These are phyloP conservation scores for Chaetomium tenue DNA, from an alignment of 495 filamentous ascomycete species.

Conservation along the genomic window DNA sequence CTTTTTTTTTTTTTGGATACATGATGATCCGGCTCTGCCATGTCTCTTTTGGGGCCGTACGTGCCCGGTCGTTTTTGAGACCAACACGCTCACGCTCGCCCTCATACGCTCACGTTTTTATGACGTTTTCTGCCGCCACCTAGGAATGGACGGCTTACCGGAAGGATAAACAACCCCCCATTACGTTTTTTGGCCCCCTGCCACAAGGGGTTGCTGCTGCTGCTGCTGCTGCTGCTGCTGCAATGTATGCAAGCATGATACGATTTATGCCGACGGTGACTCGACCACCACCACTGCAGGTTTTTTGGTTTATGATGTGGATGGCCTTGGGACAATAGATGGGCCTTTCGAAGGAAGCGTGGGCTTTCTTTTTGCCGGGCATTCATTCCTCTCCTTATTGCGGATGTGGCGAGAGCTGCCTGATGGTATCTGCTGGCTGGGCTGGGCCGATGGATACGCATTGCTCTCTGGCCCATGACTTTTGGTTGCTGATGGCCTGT, in stretches of 20 bases:
- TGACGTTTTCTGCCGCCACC: neutral
- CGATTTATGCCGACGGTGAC: neutral
- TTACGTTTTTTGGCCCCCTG: neutral
- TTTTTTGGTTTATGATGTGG: neutral
- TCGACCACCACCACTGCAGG: neutral
- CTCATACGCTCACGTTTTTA: conserved; percentile 7
- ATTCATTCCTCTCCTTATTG: neutral
- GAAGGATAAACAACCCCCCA: neutral
- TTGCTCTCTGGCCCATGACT: neutral
- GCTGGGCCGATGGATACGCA: neutral
- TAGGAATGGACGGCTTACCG: conserved; percentile 1
- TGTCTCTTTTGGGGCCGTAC: neutral
- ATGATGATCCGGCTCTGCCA: neutral
- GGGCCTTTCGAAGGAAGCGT: neutral
- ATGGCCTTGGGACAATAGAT: neutral
- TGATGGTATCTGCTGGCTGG: neutral
- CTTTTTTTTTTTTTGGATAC: neutral
- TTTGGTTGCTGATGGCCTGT: neutral
- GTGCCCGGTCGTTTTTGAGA: neutral
- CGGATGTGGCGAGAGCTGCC: neutral
- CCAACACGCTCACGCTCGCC: conserved; percentile 1
- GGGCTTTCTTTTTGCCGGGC: neutral
- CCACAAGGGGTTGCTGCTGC: neutral
- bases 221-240: neutral
- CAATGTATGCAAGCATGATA: neutral